Base-by-base conservation (phyloP, 1,284 basidiomycete species). In the Irpex lacteus region DNA sequence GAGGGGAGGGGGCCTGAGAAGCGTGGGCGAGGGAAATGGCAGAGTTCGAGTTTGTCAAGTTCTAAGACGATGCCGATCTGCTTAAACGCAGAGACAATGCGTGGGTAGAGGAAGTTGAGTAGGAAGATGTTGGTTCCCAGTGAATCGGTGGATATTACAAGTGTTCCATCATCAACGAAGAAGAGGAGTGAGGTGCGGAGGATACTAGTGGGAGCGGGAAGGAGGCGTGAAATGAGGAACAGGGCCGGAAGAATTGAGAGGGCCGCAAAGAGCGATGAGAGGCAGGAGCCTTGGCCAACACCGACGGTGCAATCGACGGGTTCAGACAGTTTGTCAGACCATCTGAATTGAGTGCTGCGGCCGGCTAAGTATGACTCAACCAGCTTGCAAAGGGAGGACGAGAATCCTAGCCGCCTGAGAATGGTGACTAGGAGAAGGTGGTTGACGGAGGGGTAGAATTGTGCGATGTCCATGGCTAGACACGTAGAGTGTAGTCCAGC, bases 161-260 rank as follows among this genome's bases (percentile, higher is more conserved):
- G 44, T 9, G 62, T 52, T 8, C 68, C 68, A 58, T 69, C 62
- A 26, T 69, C 68, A 5, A 69, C 68, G 11, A 62, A 69, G 61
- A 67, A 67, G 32, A 62, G 63, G 1, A 64, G 18, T 0, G 56
- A 47, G 13, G 40, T 11, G n/a, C 40, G n/a, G 8, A 44, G n/a
- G 40, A 44, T 44, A n/a, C 9, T 9, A 44, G 8, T n/a, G 9
- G n/a, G n/a, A 44, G 40, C 9, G 40, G 40, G n/a, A 44, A 44
- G 40, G n/a, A 44, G 40, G 40, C n/a, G 8, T 11, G 40, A 44
- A 3, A n/a, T 44, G 40, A 44, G 8, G 40, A 44, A 44, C 9
- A 44, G 40, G 40, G 40, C 0, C 61, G 67, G n/a, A 66, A 19
- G 5, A 3, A 67, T 56, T 18, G 61, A 60, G 4, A 70, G 57